Evolutionary conservation across 116 monocot species (phyloP).

Genomic region (Zostera marina): DNA sequence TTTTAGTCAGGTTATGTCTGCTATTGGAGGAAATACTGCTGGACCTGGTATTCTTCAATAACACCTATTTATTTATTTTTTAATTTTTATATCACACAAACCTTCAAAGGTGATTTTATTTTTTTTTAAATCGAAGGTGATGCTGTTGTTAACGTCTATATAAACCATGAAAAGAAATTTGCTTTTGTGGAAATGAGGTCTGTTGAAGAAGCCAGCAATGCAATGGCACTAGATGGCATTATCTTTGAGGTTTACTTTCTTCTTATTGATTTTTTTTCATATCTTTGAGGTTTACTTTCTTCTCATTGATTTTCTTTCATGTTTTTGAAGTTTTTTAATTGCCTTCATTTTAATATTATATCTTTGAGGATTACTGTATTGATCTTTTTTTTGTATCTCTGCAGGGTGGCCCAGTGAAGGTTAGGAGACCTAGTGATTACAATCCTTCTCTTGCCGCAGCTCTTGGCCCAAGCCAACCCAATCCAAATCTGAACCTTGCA

Average conservation of each 20-base stretch:
- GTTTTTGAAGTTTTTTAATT: constrained; percentile 1
- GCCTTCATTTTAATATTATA: neutral
- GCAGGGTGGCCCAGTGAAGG: constrained; percentile 68
- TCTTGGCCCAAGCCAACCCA: constrained; percentile 61
- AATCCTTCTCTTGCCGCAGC: constrained; percentile 65
- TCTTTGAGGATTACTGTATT: too few species aligned
- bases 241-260: constrained; percentile 57
- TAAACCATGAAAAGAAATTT: constrained; percentile 92
- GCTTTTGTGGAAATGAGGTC: constrained; percentile 94
- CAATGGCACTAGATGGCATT: constrained; percentile 89
- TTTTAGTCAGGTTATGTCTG: constrained; percentile 90
- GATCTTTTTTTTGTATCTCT: neutral
- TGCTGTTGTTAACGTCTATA: constrained; percentile 88
- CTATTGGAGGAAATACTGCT: constrained; percentile 92
- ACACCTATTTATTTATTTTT: neutral
- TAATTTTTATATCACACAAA: too few species aligned
- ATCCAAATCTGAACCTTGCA: constrained; percentile 62
- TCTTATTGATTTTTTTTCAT: too few species aligned
- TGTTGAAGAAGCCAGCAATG: constrained; percentile 94
- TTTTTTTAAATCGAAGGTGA: constrained; percentile 32
- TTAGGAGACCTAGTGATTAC: constrained; percentile 70
- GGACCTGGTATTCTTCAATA: constrained; percentile 51
- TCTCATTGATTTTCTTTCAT: too few species aligned
- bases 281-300: too few species aligned
- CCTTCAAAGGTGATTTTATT: neutral